Base-by-base conservation (phyloP, 495 filamentous ascomycete species). In the Penicillium desertorum region DNA sequence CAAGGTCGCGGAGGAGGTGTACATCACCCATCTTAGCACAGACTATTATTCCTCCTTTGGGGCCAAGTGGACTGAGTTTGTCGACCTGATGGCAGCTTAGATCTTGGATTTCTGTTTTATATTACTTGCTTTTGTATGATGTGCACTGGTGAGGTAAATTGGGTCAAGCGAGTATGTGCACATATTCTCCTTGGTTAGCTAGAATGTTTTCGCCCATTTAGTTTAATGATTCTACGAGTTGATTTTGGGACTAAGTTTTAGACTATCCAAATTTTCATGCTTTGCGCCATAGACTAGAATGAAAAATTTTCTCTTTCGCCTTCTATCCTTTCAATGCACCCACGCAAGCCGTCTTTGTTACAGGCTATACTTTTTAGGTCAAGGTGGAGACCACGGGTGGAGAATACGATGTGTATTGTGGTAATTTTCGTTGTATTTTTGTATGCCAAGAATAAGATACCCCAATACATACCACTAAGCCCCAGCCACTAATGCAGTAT, bases 41-140 rank as follows among this genome's bases (percentile, higher is more conserved):
- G 64, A 79, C 54, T 79, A 78, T 65, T 81, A 81, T 63, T 67
- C 73, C 25, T 71, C 64, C 41, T 81, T 81, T 66, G 72, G 75
- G 19, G 41, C 45, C 23, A 63, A 64, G 48, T 79, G 77, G 78
- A 53, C 53, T 22, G 74, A 72, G 42, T 79, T 81, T 58, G 73
- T 79, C 29, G 64, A 64, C 59, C 50, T 71, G 51, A 75, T 77
- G 68, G 71, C 67, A 10, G 59, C 66, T 17, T 71, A 55, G 64
- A 60, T 2, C 8, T 43, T 52, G 30, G 2, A 41, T 6, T 42
- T 23, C 19, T 9, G 11, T 25, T 45, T 30, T 19, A 3, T 11
- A 52, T 42, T 12, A 42, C 14, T 43, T 32, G 25, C 16, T 44
- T 53, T 53, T 16, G 3, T 17, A 8, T 53, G 1, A 32, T 43